Conservation (phyloP, 2,329 filamentous ascomycete species). For the Cucurbitaria berberidis region DNA sequence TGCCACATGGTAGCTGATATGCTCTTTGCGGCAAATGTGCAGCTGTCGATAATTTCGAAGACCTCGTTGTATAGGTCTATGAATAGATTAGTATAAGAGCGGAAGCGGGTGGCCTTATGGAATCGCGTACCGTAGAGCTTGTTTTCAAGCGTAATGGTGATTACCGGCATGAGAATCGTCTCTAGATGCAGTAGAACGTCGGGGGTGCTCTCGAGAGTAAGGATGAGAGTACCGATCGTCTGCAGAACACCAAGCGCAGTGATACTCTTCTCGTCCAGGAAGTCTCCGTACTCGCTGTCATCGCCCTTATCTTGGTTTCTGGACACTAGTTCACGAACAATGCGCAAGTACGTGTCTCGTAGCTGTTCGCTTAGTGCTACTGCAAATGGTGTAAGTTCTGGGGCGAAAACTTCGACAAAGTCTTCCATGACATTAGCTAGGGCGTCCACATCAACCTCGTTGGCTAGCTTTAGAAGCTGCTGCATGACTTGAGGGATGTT, state of each 20-base stretch:
- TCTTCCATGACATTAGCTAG: slow-evolving; percentile 99
- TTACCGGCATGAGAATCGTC: slow-evolving; percentile 95
- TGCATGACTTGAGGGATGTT: slow-evolving; percentile 99
- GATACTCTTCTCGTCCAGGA: slow-evolving; percentile 97
- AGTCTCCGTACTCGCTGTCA: slow-evolving; percentile 84
- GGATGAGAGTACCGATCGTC: slow-evolving; percentile 95
- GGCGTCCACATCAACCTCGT: slow-evolving; percentile 97
- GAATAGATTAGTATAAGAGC: slow-evolving; percentile 24
- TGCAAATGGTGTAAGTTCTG: slow-evolving; percentile 94
- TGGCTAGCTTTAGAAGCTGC: slow-evolving; percentile 93
- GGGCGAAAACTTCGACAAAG: slow-evolving; percentile 98
- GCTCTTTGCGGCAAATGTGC: slow-evolving; percentile 94
- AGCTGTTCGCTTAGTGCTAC: slow-evolving; percentile 95
- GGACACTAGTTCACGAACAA: slow-evolving; percentile 88
- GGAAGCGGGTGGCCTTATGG: not conserved
- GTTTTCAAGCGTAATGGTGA: slow-evolving; percentile 94
- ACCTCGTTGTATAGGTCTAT: slow-evolving; percentile 94
- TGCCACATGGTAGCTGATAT: slow-evolving; percentile 99
- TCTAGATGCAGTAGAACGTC: slow-evolving; percentile 95
- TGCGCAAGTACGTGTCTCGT: slow-evolving; percentile 92
- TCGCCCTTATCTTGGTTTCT: slow-evolving; percentile 77
- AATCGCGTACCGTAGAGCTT: slow-evolving; percentile 79
- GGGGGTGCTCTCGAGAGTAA: slow-evolving; percentile 95
- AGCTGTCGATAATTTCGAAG: slow-evolving; percentile 99
- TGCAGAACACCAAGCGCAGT: slow-evolving; percentile 95